Percentiles rank a stretch among this genome's conserved stretches.
Evolutionary conservation across 257 asterid genomes (phyloP).

Genomic region (Nicotiana benthamiana): DNA sequence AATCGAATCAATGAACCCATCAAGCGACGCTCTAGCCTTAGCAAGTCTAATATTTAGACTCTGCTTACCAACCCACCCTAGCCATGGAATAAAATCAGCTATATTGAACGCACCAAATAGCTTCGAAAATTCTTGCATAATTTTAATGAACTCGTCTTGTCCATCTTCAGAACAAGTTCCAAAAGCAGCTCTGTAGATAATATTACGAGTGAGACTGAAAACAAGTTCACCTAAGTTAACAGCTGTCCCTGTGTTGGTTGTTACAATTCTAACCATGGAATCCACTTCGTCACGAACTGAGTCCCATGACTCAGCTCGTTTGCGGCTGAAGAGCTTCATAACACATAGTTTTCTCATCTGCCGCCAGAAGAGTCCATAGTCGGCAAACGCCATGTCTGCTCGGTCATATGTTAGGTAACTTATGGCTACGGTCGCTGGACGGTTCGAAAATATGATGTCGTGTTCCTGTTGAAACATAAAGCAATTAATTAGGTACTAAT

Average conservation of each 20-base stretch:
- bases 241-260: constrained; percentile 23
- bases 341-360: constrained; percentile 90
- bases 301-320: constrained; percentile 90
- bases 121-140: constrained; percentile 70
- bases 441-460: constrained; percentile 79
- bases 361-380: constrained; percentile 95
- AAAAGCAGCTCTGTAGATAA: constrained; percentile 77
- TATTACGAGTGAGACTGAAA: constrained; percentile 59
- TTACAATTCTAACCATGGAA: constrained; percentile 33
- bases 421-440: constrained; percentile 72
- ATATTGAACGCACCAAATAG: constrained; percentile 74
- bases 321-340: constrained; percentile 80
- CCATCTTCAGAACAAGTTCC: constrained; percentile 65
- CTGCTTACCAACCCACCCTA: constrained; percentile 63
- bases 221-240: constrained; percentile 75
- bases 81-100: constrained; percentile 67
- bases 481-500: neutral
- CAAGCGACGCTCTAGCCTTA: constrained; percentile 60
- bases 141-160: constrained; percentile 57
- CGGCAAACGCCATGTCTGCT: constrained; percentile 96
- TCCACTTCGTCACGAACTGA: constrained; percentile 84
- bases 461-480: constrained; percentile 43
- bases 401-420: constrained; percentile 64
- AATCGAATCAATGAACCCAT: constrained; percentile 62
- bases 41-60: constrained; percentile 40